Percentiles rank a stretch among this genome's conserved stretches.
These are phyloP conservation scores for Daldinia concentrica DNA, from an alignment of 495 filamentous ascomycete species.

Conservation along the genomic window DNA sequence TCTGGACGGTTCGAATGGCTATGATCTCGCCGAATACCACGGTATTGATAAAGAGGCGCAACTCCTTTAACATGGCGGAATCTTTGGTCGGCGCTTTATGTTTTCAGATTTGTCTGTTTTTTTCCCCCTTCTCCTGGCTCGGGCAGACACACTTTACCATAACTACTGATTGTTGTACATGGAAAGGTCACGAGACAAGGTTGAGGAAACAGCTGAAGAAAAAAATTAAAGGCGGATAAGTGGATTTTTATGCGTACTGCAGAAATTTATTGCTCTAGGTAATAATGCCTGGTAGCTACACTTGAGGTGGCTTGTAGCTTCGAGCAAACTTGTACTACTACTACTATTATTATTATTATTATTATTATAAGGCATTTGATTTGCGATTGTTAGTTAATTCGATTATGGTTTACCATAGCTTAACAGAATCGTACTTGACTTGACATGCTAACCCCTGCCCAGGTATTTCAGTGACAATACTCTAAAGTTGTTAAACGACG, in stretches of 20 bases:
- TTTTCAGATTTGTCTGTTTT: neutral
- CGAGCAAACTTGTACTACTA: conserved; percentile 28
- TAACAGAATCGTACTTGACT: neutral
- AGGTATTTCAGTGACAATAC: neutral
- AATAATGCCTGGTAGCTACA: conserved; percentile 6
- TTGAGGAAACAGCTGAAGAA: conserved; percentile 5
- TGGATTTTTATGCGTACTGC: conserved; percentile 22
- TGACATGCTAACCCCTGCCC: neutral
- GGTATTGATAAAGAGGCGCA: neutral
- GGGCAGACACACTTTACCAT: conserved; percentile 4
- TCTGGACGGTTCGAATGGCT: conserved; percentile 4
- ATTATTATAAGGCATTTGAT: conserved; percentile 11
- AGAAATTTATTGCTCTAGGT: conserved; percentile 7
- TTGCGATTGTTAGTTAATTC: conserved; percentile 14
- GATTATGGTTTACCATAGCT: conserved; percentile 1
- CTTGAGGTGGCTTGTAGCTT: conserved; percentile 17
- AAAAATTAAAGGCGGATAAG: neutral
- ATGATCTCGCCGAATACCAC: neutral
- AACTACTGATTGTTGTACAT: neutral
- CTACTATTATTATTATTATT: conserved; percentile 21
- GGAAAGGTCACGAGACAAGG: neutral
- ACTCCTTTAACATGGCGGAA: conserved; percentile 6
- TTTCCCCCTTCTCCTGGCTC: neutral
- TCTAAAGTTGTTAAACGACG: neutral
- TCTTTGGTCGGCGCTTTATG: conserved; percentile 3